These are phyloP conservation scores for Cyberlindnera subsufficiens DNA, from an alignment of 805 yeast species.

Conservation along the genomic window DNA sequence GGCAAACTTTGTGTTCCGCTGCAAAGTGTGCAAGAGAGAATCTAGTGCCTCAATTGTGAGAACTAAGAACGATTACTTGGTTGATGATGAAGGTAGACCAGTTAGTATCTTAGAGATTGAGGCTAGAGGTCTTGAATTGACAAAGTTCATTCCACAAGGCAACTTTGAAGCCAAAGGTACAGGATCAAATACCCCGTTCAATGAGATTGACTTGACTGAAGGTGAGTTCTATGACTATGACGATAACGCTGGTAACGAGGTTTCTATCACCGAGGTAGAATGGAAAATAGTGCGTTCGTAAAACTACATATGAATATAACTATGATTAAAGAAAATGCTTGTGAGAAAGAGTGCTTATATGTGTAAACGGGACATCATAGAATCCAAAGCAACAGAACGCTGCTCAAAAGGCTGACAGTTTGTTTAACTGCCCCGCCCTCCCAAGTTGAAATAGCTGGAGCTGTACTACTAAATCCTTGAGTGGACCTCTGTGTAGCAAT, in stretches of 20 bases:
- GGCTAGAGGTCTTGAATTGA: constrained; percentile 76
- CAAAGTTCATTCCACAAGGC: constrained; percentile 64
- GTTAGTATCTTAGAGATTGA: constrained; percentile 65
- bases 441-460: constrained; percentile 5
- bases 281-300: constrained; percentile 49
- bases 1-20: constrained; percentile 76
- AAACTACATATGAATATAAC: not conserved
- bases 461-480: not conserved
- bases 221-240: constrained; percentile 96
- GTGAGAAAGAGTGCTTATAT: too few relatives aligned
- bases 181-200: constrained; percentile 45
- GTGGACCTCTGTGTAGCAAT: not conserved
- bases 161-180: constrained; percentile 48
- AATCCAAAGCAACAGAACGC: too few relatives aligned
- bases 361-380: too few relatives aligned
- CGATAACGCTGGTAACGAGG: constrained; percentile 75
- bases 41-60: constrained; percentile 21
- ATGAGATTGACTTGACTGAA: constrained; percentile 66
- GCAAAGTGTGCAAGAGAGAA: constrained; percentile 50
- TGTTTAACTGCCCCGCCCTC: constrained; percentile 1
- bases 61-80: constrained; percentile 15
- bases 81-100: constrained; percentile 30
- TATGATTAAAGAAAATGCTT: too few relatives aligned
- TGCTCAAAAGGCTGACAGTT: not conserved
- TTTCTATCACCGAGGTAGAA: constrained; percentile 65